These are phyloP conservation scores for Pseudohalonectria lignicola DNA, from an alignment of 2,329 filamentous ascomycete genomes.

Conservation along the genomic window DNA sequence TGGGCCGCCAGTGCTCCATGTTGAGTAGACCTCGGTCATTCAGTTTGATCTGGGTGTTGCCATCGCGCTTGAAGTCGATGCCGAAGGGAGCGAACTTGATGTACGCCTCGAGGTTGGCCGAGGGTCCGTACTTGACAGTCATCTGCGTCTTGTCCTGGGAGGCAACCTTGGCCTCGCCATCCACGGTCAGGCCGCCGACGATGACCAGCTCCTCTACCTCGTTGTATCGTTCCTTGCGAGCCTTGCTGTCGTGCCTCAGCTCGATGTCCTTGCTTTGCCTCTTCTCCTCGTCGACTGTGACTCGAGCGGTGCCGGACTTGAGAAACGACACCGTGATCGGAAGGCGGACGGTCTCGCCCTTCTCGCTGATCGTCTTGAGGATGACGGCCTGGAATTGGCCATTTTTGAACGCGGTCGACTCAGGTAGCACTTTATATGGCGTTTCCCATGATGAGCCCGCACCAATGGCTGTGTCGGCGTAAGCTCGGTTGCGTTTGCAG, in stretches of 20 bases:
- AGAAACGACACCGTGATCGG: slow-evolving; percentile 83
- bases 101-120: slow-evolving; percentile 66
- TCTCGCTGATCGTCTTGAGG: slow-evolving; percentile 62
- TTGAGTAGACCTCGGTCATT: slow-evolving; percentile 89
- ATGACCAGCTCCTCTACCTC: slow-evolving; percentile 80
- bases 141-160: slow-evolving; percentile 55
- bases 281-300: slow-evolving; percentile 86
- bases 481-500: slow-evolving; percentile 87
- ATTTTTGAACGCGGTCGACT: slow-evolving; percentile 64
- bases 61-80: slow-evolving; percentile 79
- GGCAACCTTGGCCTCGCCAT: slow-evolving; percentile 63
- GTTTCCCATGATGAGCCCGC: slow-evolving; percentile 60
- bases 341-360: slow-evolving; percentile 61
- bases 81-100: slow-evolving; percentile 75
- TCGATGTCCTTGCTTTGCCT: slow-evolving; percentile 82
- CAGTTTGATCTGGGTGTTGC: slow-evolving; percentile 70
- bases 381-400: slow-evolving; percentile 72
- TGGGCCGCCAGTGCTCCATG: slow-evolving; percentile 88
- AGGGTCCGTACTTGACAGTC: slow-evolving; percentile 71
- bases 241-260: slow-evolving; percentile 72
- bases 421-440: slow-evolving; percentile 66
- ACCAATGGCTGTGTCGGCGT: slow-evolving; percentile 65
- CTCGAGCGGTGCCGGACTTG: slow-evolving; percentile 76
- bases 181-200: slow-evolving; percentile 66
- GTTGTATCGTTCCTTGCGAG: slow-evolving; percentile 87